These are phyloP conservation scores for Zopfochytrium polystomum DNA, from an alignment of 371 early-diverging fungal species.

Conservation along the genomic window DNA sequence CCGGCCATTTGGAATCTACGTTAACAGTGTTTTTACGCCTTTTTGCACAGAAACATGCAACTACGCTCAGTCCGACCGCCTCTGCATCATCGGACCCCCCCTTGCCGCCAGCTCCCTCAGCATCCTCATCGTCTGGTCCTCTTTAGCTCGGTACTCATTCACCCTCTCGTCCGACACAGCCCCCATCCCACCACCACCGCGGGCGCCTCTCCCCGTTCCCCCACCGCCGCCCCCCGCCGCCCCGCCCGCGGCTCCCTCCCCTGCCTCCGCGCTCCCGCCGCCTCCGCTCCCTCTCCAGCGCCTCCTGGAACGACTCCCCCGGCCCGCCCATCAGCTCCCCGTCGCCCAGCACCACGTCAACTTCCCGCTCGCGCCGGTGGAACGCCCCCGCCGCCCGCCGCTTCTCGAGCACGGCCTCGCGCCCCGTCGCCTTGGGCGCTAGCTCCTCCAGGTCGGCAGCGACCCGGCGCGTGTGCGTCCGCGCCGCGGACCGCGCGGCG, in stretches of 20 bases:
- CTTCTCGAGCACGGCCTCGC: slow-evolving; percentile 70
- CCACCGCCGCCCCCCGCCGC: slow-evolving; percentile 5
- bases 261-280: slow-evolving; percentile 45
- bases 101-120: slow-evolving; percentile 65
- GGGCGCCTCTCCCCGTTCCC: slow-evolving; percentile 39
- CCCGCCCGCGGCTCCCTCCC: slow-evolving; percentile 40
- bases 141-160: slow-evolving; percentile 59
- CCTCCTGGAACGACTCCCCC: slow-evolving; percentile 16
- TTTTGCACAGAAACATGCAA: no score
- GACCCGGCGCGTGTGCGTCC: slow-evolving; percentile 43
- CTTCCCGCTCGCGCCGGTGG: slow-evolving; percentile 66
- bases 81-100: no score
- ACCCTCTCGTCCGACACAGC: slow-evolving; percentile 48
- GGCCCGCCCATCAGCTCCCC: slow-evolving; percentile 64
- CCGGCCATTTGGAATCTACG: no score
- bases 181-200: no score
- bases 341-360: slow-evolving; percentile 73
- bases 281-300: slow-evolving; percentile 47
- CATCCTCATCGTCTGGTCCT: slow-evolving; percentile 68
- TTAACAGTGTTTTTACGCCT: no score
- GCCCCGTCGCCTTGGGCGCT: slow-evolving; percentile 76
- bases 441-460: slow-evolving; percentile 70
- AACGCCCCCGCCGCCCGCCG: slow-evolving; percentile 58
- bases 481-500: slow-evolving; percentile 45
- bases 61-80: no score